Base-by-base conservation (phyloP, 2,329 filamentous ascomycete species). In the Colletotrichum tanaceti region DNA sequence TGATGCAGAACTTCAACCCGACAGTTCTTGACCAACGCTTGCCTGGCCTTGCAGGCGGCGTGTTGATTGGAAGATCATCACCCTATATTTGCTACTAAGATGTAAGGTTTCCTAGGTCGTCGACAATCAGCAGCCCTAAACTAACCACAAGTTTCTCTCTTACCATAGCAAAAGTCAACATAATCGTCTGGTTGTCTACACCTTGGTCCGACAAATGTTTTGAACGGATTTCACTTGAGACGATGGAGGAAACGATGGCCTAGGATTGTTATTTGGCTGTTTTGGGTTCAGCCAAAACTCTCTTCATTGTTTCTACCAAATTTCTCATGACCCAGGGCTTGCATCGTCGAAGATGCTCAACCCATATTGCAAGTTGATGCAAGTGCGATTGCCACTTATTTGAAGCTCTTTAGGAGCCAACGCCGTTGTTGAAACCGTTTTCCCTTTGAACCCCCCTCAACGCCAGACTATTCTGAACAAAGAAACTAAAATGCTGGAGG, bases 371-470 rank as follows among this genome's bases (percentile, higher is more conserved):
- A 63, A 70, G 59, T 67, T 67, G 67, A 70, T 70, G 67, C 67
- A 70, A 70, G 63, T 73, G 74, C 71, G 70, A 71, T 71, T 72
- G 70, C 70, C 74, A 71, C 70, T 74, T 73, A 72, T 72, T 76
- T 74, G 75, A 79, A 78, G 76, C 75, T 68, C 58, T 47, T 52
- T 52, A 62, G 58, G 62, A 67, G 59, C 78, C 77, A 81, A 80
- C 79, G 79, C 82, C 80, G 84, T 85, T 86, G 84, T 86, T 86
- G 84, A 86, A 86, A 85, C 83, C 81, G 79, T 75, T 83, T 81
- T 78, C 75, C 78, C 72, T 72, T 77, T 74, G 73, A 72, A 10
- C 7, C 72, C 73, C 72, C 77, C 75, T 77, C 80, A 83, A 84
- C 82, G 83, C 82, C 83, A 73, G 77, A 71, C 73, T 75, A 73